A percentile compares a stretch with the other conserved stretches of the same genome.
phyloP scores from a whole-genome alignment of 2,329 filamentous ascomycete genomes.

The Moelleriella libera region DNA sequence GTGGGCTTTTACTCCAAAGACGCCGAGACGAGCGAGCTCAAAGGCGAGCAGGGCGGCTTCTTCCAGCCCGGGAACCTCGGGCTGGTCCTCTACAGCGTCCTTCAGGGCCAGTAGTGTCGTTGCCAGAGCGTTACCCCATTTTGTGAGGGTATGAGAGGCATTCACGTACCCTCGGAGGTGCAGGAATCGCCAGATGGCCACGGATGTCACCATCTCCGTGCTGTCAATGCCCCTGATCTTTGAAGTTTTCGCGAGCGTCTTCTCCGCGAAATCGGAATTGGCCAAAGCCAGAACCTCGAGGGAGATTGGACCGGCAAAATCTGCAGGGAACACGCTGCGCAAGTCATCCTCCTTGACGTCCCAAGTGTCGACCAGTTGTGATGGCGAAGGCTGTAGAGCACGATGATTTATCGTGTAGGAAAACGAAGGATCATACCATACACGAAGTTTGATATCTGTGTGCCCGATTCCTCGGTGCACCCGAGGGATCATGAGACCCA shows the following conservation, averaged over 20 bases:
- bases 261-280: conserved; percentile 53
- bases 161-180: conserved; percentile 80
- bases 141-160: conserved; percentile 62
- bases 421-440: conserved; percentile 69
- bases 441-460: conserved; percentile 61
- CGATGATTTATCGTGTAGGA: conserved; percentile 54
- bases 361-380: conserved; percentile 45
- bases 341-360: conserved; percentile 50
- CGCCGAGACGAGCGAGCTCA: conserved; percentile 66
- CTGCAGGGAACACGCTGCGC: conserved; percentile 30
- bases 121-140: conserved; percentile 70
- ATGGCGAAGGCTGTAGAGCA: conserved; percentile 31
- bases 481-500: conserved; percentile 64
- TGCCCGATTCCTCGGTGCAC: conserved; percentile 74
- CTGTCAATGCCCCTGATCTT: conserved; percentile 47
- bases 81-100: conserved; percentile 31
- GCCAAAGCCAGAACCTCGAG: conserved; percentile 53
- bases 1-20: conserved; percentile 58
- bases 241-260: conserved; percentile 48
- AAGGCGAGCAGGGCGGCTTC: conserved; percentile 73
- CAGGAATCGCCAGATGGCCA: conserved; percentile 78
- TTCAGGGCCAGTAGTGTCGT: conserved; percentile 51
- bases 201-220: conserved; percentile 51
- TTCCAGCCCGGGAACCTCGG: conserved; percentile 40
- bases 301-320: conserved; percentile 29